Evolutionary conservation across 495 filamentous ascomycete species (phyloP).

Genomic region (Daldinia bambusicola): DNA sequence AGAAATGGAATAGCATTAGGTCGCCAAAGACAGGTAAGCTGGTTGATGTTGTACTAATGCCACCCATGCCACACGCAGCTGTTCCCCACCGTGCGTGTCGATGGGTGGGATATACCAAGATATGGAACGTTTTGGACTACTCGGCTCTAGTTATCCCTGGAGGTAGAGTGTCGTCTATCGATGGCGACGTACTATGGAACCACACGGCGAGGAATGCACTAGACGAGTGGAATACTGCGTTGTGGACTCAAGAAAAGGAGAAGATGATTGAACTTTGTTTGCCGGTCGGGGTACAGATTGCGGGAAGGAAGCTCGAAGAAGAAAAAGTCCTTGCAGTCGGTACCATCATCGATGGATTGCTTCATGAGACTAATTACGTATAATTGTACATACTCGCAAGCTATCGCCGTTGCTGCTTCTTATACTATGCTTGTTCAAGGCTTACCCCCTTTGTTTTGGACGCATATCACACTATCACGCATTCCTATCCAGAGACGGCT

Average conservation of each 20-base stretch:
- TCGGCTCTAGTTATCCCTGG: conserved; percentile 75
- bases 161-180: conserved; percentile 42
- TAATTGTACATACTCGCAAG: no score
- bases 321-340: conserved; percentile 83
- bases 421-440: no score
- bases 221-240: conserved; percentile 49
- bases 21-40: conserved; percentile 32
- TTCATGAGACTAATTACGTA: conserved; percentile 40
- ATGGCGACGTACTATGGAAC: conserved; percentile 49
- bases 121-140: conserved; percentile 73
- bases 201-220: conserved; percentile 55
- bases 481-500: background rate
- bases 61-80: conserved; percentile 49
- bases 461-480: background rate
- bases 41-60: conserved; percentile 49
- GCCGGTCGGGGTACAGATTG: conserved; percentile 80
- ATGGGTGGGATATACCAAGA: conserved; percentile 48
- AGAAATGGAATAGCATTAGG: conserved; percentile 39
- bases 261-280: conserved; percentile 76
- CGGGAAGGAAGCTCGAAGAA: conserved; percentile 78
- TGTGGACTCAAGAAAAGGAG: conserved; percentile 66
- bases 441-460: no score
- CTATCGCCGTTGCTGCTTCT: no score
- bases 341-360: conserved; percentile 70
- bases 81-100: conserved; percentile 46